Conservation (phyloP, 768 basidiomycete genomes). For the Kockovaella imperatae region DNA sequence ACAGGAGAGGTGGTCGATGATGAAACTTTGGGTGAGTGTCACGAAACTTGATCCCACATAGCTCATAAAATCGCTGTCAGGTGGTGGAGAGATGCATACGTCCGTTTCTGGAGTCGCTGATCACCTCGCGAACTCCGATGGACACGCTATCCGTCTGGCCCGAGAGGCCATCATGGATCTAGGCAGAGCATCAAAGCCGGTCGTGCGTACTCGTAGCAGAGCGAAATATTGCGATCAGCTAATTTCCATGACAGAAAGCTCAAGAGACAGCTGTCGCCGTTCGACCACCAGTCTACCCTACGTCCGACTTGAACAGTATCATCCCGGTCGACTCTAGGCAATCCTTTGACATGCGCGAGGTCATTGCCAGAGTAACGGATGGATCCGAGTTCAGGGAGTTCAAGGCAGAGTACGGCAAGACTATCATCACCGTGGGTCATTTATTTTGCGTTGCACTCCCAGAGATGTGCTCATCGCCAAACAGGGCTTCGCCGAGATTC, state of each 20-base stretch:
- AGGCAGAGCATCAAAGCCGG: slow-evolving; percentile 7
- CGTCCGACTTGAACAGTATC: slow-evolving; percentile 77
- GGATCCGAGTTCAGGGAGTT: slow-evolving; percentile 88
- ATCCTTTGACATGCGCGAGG: slow-evolving; percentile 86
- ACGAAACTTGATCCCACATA: no score
- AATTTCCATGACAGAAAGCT: background rate
- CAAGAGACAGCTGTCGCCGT: slow-evolving; percentile 4
- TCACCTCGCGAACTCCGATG: slow-evolving; percentile 28
- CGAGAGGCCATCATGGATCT: slow-evolving; percentile 35
- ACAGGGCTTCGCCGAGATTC: slow-evolving; percentile 39
- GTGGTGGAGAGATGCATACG: slow-evolving; percentile 41
- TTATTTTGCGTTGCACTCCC: background rate
- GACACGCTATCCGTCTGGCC: slow-evolving; percentile 29
- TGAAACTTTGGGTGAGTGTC: slow-evolving; percentile 63
- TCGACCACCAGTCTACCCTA: slow-evolving; percentile 60
- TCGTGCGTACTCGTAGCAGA: background rate
- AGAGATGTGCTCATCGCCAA: background rate
- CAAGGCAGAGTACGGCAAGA: slow-evolving; percentile 89
- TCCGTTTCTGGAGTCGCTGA: slow-evolving; percentile 38
- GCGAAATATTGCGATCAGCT: background rate
- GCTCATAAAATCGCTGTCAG: no score
- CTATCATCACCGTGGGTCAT: slow-evolving; percentile 68
- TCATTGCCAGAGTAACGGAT: slow-evolving; percentile 84
- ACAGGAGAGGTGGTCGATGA: slow-evolving; percentile 90
- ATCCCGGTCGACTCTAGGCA: slow-evolving; percentile 84